Percentiles rank a stretch among this genome's conserved stretches.
Evolutionary conservation across 1,139 yeast species (phyloP).

Genomic region (Chernovozyma sophiae-reginae): DNA sequence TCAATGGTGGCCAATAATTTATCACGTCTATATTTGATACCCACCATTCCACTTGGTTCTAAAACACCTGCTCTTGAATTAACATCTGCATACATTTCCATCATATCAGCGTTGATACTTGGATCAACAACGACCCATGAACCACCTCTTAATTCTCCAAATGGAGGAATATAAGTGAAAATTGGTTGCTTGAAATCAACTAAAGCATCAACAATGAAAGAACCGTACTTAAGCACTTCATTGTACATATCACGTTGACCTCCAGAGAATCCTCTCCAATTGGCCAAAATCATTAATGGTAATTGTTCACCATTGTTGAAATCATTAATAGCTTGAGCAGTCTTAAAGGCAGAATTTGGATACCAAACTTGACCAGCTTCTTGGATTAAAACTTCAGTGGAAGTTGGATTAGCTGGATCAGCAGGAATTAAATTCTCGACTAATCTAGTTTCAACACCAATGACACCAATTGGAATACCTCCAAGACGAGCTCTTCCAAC

Average conservation of each 20-base stretch:
- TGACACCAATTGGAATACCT: conserved; percentile 97
- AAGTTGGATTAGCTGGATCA: conserved; percentile 95
- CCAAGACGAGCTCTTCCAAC: conserved; percentile 98
- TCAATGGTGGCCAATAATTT: conserved; percentile 85
- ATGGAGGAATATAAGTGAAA: conserved; percentile 94
- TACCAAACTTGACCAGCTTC: conserved; percentile 99
- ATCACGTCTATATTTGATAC: conserved; percentile 93
- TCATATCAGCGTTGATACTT: conserved; percentile 91
- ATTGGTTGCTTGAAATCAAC: conserved; percentile 96
- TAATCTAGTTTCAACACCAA: conserved; percentile 89
- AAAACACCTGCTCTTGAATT: conserved; percentile 98
- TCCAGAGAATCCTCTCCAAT: conserved; percentile 99
- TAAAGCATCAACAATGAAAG: conserved; percentile 93
- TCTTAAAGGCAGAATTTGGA: conserved; percentile 98
- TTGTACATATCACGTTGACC: conserved; percentile 99
- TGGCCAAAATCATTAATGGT: conserved; percentile 95
- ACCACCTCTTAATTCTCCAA: conserved; percentile 98
- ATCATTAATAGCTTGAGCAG: conserved; percentile 97
- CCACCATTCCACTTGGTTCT: conserved; percentile 99
- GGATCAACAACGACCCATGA: conserved; percentile 99
- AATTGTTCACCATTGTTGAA: conserved; percentile 97
- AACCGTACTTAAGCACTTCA: conserved; percentile 94
- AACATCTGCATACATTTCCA: conserved; percentile 98
- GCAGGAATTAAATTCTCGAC: conserved; percentile 92
- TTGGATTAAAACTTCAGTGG: conserved; percentile 81